Percentiles rank a stretch among this genome's conserved stretches.
phyloP scores from a whole-genome alignment of 106 monocot genomes.

The Dendrobium huoshanense region DNA sequence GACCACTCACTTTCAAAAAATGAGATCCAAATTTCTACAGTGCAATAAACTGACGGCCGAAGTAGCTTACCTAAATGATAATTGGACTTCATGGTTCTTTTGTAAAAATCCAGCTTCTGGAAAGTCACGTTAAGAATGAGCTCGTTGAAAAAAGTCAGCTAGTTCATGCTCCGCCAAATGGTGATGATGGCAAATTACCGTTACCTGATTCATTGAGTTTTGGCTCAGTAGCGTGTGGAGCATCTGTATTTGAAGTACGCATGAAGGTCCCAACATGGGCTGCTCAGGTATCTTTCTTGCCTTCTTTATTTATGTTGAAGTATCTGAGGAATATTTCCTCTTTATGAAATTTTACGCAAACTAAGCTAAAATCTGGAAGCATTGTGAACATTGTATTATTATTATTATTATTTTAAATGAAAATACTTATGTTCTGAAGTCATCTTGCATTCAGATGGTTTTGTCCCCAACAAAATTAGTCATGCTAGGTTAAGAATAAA shows the following conservation, averaged over 20 bases:
- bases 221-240: slow-evolving; percentile 64
- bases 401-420: not conserved
- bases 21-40: not conserved
- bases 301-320: not conserved
- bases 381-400: not conserved
- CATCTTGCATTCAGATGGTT: not conserved
- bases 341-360: not conserved
- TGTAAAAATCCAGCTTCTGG: slow-evolving; percentile 52
- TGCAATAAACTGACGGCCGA: not conserved
- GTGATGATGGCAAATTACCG: slow-evolving; percentile 28
- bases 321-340: not conserved
- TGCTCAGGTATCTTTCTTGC: slow-evolving; percentile 46
- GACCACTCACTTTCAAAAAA: not conserved
- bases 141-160: slow-evolving; percentile 68
- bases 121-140: slow-evolving; percentile 77
- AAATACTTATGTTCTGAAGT: not conserved
- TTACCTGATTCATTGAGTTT: slow-evolving; percentile 45
- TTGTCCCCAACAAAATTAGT: not conserved
- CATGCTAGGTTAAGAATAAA: not conserved
- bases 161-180: slow-evolving; percentile 37
- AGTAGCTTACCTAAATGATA: not conserved
- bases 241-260: slow-evolving; percentile 71
- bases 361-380: not conserved
- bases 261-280: slow-evolving; percentile 86
- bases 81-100: not conserved